A percentile compares a stretch with the other conserved stretches of the same genome.
Conservation (phyloP, 441 rosid species). For the Bruguiera hainesii region DNA sequence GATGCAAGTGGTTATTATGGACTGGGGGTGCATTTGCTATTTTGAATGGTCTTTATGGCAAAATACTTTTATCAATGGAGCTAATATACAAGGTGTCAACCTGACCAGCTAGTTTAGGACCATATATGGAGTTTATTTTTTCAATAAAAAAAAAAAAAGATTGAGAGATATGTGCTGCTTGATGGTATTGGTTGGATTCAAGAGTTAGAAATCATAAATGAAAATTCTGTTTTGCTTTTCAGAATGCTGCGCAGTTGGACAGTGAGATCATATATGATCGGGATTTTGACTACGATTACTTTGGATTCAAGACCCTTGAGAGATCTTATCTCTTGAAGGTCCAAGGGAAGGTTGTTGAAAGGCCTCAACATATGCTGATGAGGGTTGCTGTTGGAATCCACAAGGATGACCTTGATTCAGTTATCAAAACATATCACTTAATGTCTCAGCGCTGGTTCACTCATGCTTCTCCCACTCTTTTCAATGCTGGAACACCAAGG, state of each 20-base stretch:
- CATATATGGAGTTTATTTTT: no score
- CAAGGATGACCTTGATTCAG: constrained; percentile 76
- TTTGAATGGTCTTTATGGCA: no score
- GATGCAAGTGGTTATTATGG: no score
- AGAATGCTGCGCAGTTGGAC: constrained; percentile 82
- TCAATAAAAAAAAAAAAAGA: no score
- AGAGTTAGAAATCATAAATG: background rate
- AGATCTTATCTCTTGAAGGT: constrained; percentile 83
- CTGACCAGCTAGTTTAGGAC: no score
- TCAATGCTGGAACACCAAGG: constrained; percentile 89
- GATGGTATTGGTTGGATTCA: background rate
- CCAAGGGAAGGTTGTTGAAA: constrained; percentile 79
- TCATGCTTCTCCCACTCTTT: constrained; percentile 94
- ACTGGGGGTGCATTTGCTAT: no score
- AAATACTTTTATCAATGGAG: no score
- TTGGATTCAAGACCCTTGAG: constrained; percentile 91
- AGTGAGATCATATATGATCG: constrained; percentile 91
- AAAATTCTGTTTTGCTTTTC: constrained; percentile 11
- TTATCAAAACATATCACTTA: constrained; percentile 70
- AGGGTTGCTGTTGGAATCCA: constrained; percentile 94
- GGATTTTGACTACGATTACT: constrained; percentile 89
- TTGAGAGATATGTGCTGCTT: background rate
- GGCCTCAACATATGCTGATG: constrained; percentile 97
- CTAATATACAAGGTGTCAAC: no score
- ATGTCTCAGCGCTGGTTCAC: constrained; percentile 97